These are phyloP conservation scores for Melampsora abietis-canadensis DNA, from an alignment of 1,284 basidiomycete genomes.

Conservation along the genomic window DNA sequence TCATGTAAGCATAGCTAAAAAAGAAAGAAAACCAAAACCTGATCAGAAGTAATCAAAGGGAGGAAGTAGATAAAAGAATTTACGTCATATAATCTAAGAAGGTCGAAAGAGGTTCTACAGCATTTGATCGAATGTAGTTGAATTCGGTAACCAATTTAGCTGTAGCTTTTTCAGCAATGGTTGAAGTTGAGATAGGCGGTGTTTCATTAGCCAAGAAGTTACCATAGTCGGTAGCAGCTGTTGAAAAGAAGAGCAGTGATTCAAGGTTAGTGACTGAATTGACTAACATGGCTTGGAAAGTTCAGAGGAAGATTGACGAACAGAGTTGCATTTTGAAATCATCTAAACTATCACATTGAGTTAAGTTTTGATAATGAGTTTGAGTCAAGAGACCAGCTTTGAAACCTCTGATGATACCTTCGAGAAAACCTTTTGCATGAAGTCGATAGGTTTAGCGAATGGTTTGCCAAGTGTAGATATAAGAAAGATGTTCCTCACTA, in stretches of 20 bases:
- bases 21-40: neutral
- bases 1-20: slow-evolving; percentile 92
- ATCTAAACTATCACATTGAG: slow-evolving; percentile 96
- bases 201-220: slow-evolving; percentile 97
- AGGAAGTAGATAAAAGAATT: slow-evolving; percentile 46
- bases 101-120: slow-evolving; percentile 81
- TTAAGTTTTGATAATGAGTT: slow-evolving; percentile 85
- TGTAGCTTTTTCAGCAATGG: slow-evolving; percentile 92
- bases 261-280: slow-evolving; percentile 45
- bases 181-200: slow-evolving; percentile 87
- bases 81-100: slow-evolving; percentile 98
- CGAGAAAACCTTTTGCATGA: slow-evolving; percentile 44
- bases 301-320: slow-evolving; percentile 49
- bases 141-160: slow-evolving; percentile 94
- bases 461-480: neutral
- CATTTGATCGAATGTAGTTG: slow-evolving; percentile 86
- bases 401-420: slow-evolving; percentile 91
- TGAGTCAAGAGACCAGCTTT: slow-evolving; percentile 85
- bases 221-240: slow-evolving; percentile 95
- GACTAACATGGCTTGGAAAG: slow-evolving; percentile 46
- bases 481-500: neutral
- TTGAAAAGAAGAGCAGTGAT: neutral
- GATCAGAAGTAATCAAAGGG: neutral
- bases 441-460: slow-evolving; percentile 11
- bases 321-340: slow-evolving; percentile 61